phyloP scores from a whole-genome alignment of 139 green algal species.

The Auxenochlorella pyrenoidosa region DNA sequence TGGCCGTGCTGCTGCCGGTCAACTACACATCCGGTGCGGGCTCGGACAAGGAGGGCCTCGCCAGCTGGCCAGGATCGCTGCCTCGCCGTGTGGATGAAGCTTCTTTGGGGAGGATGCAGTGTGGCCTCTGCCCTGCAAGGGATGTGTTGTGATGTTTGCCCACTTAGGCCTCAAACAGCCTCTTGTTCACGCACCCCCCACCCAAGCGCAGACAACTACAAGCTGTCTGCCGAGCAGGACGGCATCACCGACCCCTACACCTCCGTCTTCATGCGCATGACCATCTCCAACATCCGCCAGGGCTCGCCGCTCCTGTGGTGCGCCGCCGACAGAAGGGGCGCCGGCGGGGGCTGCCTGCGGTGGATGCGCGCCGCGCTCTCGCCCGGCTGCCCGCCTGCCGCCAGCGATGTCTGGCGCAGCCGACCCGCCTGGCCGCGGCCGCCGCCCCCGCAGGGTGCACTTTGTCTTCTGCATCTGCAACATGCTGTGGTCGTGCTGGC shows the following conservation, averaged over 20 bases:
- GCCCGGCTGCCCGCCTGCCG: no score
- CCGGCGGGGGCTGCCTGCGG: neutral
- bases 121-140: no score
- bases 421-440: no score
- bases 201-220: constrained; percentile 29
- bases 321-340: neutral
- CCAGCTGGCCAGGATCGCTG: no score
- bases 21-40: constrained; percentile 35
- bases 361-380: no score
- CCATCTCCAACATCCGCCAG: constrained; percentile 50
- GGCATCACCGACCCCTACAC: constrained; percentile 31
- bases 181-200: no score
- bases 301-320: constrained; percentile 35
- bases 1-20: constrained; percentile 44
- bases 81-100: no score
- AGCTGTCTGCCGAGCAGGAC: constrained; percentile 26
- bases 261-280: constrained; percentile 48
- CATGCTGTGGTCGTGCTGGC: constrained; percentile 40
- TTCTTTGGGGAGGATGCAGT: no score
- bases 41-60: constrained; percentile 13
- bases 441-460: constrained; percentile 32
- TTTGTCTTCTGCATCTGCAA: constrained; percentile 46
- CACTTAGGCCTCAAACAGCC: no score
- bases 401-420: no score
- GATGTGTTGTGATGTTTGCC: no score